Base-by-base conservation (phyloP, 495 filamentous ascomycete genomes). In the Aspergillus coremiiformis region DNA sequence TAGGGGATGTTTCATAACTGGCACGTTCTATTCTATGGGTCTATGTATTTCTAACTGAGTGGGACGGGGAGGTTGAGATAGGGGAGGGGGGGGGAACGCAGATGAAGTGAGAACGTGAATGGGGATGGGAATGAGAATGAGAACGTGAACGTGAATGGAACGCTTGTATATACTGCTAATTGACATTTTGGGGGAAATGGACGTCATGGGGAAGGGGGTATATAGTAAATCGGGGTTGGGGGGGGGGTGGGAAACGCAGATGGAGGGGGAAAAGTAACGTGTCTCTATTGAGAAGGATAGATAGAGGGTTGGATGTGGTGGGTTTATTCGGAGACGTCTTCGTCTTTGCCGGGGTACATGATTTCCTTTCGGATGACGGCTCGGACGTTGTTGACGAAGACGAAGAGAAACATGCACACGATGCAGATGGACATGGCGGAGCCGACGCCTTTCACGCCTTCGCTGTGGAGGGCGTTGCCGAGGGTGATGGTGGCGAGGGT, bases 261-360 rank as follows among this genome's bases (percentile, higher is more conserved):
- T 41, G 5, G 7, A 21, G 14, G 6, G 17, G 9, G 12, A 12
- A 17, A 15, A n/a, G 33, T 11, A 19, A 37, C 1, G 12, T 15
- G 17, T 37, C 12, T 10, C 6, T n/a, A 37, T 37, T 6, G n/a
- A 15, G 33, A 37, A 35, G 32, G 37, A 10, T 41, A 14, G 12
- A 9, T 41, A 3, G n/a, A 17, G 5, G 35, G 29, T 32, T n/a
- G 37, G 15, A 51, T 21, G 12, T 9, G 12, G 32, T 23, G 4
- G 27, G 10, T 32, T 58, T 54, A 72, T 2, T 70, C 67, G 14
- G 62, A 69, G 9, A 66, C 58, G 64, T 85, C 82, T 57, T 85
- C 82, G 50, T 85, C 83, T 55, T 79, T 82, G 4, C 81, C 81
- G 21, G 81, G 80, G 58, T 71, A 82, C 55, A 83, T 70, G 46